These are phyloP conservation scores for Fusarium heterosporum DNA, from an alignment of 2,329 filamentous ascomycete genomes.

Conservation along the genomic window DNA sequence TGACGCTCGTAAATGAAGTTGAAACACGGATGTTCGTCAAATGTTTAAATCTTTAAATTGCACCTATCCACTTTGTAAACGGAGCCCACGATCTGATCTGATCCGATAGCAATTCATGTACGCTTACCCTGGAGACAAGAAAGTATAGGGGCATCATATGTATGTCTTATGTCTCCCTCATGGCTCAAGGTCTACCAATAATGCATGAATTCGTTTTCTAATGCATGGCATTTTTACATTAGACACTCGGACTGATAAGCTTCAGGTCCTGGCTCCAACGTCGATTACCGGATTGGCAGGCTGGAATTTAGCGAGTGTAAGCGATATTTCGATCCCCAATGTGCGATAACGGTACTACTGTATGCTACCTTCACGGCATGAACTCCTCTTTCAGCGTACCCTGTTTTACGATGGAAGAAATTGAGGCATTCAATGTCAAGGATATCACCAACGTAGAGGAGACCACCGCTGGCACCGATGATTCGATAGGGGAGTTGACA, in stretches of 20 bases:
- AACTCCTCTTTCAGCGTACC: neutral
- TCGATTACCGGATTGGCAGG: neutral
- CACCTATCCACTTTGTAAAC: slow-evolving; percentile 3
- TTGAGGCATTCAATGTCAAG: neutral
- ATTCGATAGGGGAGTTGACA: too few relatives aligned
- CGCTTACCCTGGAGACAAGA: slow-evolving; percentile 10
- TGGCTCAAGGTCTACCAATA: too few relatives aligned
- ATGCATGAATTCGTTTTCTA: neutral
- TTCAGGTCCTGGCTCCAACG: neutral
- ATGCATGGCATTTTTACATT: neutral
- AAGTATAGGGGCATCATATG: neutral
- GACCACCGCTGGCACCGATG: too few relatives aligned
- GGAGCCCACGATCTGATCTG: slow-evolving; percentile 1
- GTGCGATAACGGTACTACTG: neutral
- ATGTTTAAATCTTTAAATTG: neutral
- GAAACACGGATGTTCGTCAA: slow-evolving; percentile 14
- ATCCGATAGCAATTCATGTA: neutral
- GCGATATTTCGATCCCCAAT: slow-evolving; percentile 30
- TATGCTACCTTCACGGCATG: neutral
- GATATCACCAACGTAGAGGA: neutral
- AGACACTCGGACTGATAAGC: slow-evolving; percentile 3
- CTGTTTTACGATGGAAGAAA: too few relatives aligned
- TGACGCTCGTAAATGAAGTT: slow-evolving; percentile 1
- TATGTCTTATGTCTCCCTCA: too few relatives aligned
- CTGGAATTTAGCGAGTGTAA: slow-evolving; percentile 11